These are phyloP conservation scores for Venturia carpophila DNA, from an alignment of 2,329 filamentous ascomycete species.

Conservation along the genomic window DNA sequence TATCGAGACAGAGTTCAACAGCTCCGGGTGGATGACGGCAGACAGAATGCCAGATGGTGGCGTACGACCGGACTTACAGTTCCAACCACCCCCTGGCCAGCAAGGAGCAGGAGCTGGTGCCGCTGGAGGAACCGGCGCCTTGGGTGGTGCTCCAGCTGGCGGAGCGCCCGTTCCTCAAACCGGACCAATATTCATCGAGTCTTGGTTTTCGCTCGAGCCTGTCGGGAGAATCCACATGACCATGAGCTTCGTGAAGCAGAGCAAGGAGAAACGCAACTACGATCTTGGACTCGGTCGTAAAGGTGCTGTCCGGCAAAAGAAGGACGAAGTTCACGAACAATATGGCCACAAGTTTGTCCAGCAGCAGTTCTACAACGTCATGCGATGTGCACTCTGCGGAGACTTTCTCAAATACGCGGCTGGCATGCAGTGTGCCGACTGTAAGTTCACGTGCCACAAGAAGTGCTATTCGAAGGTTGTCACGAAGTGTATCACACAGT, in stretches of 20 bases:
- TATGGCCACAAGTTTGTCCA: constrained; percentile 98
- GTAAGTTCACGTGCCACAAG: constrained; percentile 98
- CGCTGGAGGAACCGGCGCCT: constrained; percentile 27
- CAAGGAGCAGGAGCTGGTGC: constrained; percentile 27
- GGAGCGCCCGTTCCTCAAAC: constrained; percentile 42
- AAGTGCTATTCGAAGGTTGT: constrained; percentile 96
- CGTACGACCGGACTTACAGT: constrained; percentile 46
- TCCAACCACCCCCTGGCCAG: constrained; percentile 42
- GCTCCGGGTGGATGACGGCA: constrained; percentile 92
- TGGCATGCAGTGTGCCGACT: constrained; percentile 98
- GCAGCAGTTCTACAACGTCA: constrained; percentile 99
- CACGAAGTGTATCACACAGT: constrained; percentile 99
- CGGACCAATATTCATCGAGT: constrained; percentile 61
- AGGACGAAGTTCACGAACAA: constrained; percentile 97
- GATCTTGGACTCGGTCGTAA: constrained; percentile 89
- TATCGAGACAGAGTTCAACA: constrained; percentile 92
- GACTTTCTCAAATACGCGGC: constrained; percentile 98
- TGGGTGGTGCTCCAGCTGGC: constrained; percentile 31
- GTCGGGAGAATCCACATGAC: constrained; percentile 86
- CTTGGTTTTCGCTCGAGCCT: constrained; percentile 96
- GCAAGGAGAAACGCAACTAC: constrained; percentile 71
- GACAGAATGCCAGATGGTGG: constrained; percentile 70
- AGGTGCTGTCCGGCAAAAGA: constrained; percentile 91
- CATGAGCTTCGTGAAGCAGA: constrained; percentile 86
- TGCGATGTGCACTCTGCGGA: constrained; percentile 95